These are phyloP conservation scores for Chaetomium sp. DNA, from an alignment of 2,329 filamentous ascomycete genomes.

Conservation along the genomic window DNA sequence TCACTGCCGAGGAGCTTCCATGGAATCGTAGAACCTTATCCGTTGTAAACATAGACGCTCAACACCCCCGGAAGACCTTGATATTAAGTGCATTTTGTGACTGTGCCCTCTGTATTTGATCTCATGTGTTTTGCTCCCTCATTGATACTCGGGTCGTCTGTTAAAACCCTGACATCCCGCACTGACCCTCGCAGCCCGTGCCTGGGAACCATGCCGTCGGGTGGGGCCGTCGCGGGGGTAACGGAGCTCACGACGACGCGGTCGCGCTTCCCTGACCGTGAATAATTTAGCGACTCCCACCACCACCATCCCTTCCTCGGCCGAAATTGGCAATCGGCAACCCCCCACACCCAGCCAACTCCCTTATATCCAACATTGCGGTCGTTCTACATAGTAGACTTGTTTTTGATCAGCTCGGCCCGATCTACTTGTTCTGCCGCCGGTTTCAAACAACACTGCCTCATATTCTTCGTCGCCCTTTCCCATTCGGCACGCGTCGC, in stretches of 20 bases:
- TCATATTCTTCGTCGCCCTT: slow-evolving; percentile 9
- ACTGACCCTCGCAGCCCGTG: slow-evolving; percentile 6
- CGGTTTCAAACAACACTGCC: slow-evolving; percentile 19
- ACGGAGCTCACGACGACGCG: slow-evolving; percentile 30
- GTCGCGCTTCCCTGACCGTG: slow-evolving; percentile 29
- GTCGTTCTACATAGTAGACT: neutral
- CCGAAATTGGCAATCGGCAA: slow-evolving; percentile 10
- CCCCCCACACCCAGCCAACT: slow-evolving; percentile 10
- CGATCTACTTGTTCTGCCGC: neutral
- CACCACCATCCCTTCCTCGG: neutral
- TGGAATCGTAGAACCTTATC: too few relatives aligned
- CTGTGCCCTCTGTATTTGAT: neutral
- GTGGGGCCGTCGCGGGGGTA: slow-evolving; percentile 35
- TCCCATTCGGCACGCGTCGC: slow-evolving; percentile 18
- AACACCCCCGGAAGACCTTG: too few relatives aligned
- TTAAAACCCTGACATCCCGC: slow-evolving; percentile 3
- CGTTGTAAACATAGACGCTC: too few relatives aligned
- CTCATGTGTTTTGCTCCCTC: neutral
- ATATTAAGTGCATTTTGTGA: neutral
- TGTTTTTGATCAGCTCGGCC: neutral
- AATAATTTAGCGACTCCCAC: slow-evolving; percentile 20
- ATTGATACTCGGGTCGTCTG: neutral
- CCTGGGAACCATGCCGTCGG: neutral
- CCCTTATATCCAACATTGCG: neutral
- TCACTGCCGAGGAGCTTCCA: too few relatives aligned